These are phyloP conservation scores for Entomortierella chlamydospora DNA, from an alignment of 192 early-diverging fungal species.

Conservation along the genomic window DNA sequence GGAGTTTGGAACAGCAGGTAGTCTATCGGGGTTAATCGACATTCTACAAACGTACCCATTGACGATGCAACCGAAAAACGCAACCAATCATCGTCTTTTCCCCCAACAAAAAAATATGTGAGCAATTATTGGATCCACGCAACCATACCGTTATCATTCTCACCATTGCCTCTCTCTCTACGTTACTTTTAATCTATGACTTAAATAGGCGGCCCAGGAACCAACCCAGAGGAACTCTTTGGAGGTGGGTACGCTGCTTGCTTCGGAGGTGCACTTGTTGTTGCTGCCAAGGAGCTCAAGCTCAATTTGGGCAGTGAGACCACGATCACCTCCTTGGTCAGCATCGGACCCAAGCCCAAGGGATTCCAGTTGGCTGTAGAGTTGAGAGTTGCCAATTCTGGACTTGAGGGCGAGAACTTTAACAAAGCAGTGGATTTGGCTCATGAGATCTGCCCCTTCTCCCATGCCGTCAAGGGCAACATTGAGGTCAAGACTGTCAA, in stretches of 20 bases:
- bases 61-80: not conserved
- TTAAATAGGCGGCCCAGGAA: conserved; percentile 59
- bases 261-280: conserved; percentile 68
- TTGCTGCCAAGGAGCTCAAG: conserved; percentile 58
- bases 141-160: not conserved
- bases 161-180: not conserved
- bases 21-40: not conserved
- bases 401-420: conserved; percentile 56
- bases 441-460: conserved; percentile 68
- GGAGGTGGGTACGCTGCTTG: conserved; percentile 68
- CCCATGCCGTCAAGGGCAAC: conserved; percentile 65
- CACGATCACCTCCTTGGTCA: conserved; percentile 59
- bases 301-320: conserved; percentile 57
- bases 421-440: conserved; percentile 62
- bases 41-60: too few species aligned
- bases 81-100: too few species aligned
- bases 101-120: too few species aligned
- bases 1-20: conserved; percentile 57
- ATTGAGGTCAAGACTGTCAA: conserved; percentile 64
- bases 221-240: conserved; percentile 70
- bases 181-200: not conserved
- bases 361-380: conserved; percentile 65
- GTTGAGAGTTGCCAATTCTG: conserved; percentile 58
- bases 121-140: too few species aligned
- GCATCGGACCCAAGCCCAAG: conserved; percentile 64